Evolutionary conservation across 345 rosid genomes (phyloP), one percentile per base, ranked within the genome.

Genomic region (Melaleuca quinquenervia): DNA sequence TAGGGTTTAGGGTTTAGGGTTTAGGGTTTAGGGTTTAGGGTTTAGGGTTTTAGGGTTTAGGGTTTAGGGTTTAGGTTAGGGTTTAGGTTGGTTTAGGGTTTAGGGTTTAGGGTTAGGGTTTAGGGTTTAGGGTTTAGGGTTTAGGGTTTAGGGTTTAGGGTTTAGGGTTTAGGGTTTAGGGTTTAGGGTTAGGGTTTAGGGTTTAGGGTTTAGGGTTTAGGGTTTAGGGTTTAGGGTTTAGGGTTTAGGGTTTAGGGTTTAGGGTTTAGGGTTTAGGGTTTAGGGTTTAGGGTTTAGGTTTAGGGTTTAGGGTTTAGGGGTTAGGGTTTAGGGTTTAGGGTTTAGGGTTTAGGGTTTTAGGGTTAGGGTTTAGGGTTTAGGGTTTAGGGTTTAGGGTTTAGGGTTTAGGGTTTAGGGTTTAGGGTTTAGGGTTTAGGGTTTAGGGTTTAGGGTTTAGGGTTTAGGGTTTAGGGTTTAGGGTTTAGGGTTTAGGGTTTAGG

Each of bases 291-390:
- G 89, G 82, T 56, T 85, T 50, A 12, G 89, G 82, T 56, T 87
- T 54, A 50, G 84, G 90, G 86, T 56, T 89, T 49, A 22, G 85
- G 90, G 82, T 29, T 82, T 80, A 32, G 85, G 90, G 86, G 55
- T 85, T 75, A 22, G 87, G 87, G 90, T 84, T 86, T 86, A 44
- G 84, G 86, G 86, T 84, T 84, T 84, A 41, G 82, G n/a, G n/a
- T n/a, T 86, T 84, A 56, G 83, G 90, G 88, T 83, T 88, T 82
- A 60, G 83, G 88, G 90, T 55, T 88, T 88, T 41, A 76, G 88
- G n/a, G n/a, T n/a, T 84, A 54, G 74, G 85, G 86, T 48, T 86
- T 82, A 74, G 87, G 86, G 53, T 53, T 87, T 53, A 54, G 87
- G 87, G 82, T 80, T 85, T 87, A 85, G 87, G 87, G 84, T 85